phyloP scores from a whole-genome alignment of 1,284 basidiomycete species.

The Microbotryomycetes sp. region DNA sequence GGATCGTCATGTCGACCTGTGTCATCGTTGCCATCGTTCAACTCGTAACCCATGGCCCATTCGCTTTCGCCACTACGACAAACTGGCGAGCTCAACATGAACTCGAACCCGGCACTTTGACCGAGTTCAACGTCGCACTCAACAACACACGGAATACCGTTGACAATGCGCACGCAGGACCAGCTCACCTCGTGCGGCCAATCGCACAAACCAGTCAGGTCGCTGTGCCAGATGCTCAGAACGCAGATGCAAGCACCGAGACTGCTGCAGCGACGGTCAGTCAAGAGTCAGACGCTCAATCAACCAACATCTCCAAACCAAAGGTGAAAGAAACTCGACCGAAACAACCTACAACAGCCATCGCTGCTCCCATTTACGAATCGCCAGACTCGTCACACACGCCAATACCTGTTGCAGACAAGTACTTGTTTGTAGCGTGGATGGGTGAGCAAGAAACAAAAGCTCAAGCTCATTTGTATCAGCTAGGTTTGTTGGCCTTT shows the following conservation, averaged over 20 bases:
- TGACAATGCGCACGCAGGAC: background rate
- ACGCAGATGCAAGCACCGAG: background rate
- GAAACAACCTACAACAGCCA: background rate
- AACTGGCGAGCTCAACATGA: too few relatives aligned
- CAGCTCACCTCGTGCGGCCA: background rate
- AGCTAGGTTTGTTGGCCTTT: constrained; percentile 36
- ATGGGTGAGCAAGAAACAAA: constrained; percentile 41
- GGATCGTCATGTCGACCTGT: background rate
- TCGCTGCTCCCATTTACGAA: background rate
- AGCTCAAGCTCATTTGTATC: constrained; percentile 37
- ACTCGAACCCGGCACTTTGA: background rate
- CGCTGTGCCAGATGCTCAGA: background rate
- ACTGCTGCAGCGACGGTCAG: background rate
- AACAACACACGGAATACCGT: background rate
- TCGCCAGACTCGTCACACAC: too few relatives aligned
- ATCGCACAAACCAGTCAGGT: background rate
- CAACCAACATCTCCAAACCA: background rate
- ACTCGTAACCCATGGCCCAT: too few relatives aligned
- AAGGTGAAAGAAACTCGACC: background rate
- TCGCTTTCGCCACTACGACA: too few relatives aligned
- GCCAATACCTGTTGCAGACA: background rate
- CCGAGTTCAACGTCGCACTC: background rate
- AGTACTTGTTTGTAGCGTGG: constrained; percentile 34
- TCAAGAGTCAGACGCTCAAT: background rate
- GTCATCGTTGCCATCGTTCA: background rate